These are phyloP conservation scores for Colletotrichum sp. DNA, from an alignment of 2,329 filamentous ascomycete genomes.

Conservation along the genomic window DNA sequence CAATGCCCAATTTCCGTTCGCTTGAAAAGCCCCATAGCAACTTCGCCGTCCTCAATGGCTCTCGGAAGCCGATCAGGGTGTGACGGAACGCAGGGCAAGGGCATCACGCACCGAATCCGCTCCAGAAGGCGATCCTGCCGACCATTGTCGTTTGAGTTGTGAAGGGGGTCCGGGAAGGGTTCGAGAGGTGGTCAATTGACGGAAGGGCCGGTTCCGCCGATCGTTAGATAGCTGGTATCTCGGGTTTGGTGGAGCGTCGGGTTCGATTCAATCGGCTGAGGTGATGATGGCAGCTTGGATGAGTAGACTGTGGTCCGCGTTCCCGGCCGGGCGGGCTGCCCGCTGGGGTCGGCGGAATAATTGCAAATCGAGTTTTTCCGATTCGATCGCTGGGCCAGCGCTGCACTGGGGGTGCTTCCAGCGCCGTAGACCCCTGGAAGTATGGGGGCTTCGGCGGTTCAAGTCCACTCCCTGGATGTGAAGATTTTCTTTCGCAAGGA, in stretches of 20 bases:
- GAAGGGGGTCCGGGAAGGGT: neutral
- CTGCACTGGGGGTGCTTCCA: neutral
- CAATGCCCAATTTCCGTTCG: neutral
- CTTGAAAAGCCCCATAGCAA: conserved; percentile 8
- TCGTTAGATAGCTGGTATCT: neutral
- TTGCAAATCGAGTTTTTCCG: conserved; percentile 22
- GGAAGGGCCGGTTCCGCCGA: conserved; percentile 7
- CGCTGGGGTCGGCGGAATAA: conserved; percentile 11
- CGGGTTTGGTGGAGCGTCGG: neutral
- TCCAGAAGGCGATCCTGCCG: conserved; percentile 78
- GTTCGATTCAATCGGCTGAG: neutral
- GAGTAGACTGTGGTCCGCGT: conserved; percentile 3
- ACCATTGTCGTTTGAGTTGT: conserved; percentile 52
- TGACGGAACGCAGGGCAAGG: neutral
- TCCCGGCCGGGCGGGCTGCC: neutral
- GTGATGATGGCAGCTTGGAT: conserved; percentile 16
- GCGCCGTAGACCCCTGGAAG: neutral
- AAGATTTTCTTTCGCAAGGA: neutral
- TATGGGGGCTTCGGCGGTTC: neutral
- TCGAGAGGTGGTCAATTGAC: neutral
- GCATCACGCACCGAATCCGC: conserved; percentile 80
- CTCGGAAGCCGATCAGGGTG: neutral
- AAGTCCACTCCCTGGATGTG: neutral
- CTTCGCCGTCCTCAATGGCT: neutral
- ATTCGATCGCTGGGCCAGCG: neutral